phyloP scores from a whole-genome alignment of 176 grass and related monocot species.

The Oryza rufipogon region DNA sequence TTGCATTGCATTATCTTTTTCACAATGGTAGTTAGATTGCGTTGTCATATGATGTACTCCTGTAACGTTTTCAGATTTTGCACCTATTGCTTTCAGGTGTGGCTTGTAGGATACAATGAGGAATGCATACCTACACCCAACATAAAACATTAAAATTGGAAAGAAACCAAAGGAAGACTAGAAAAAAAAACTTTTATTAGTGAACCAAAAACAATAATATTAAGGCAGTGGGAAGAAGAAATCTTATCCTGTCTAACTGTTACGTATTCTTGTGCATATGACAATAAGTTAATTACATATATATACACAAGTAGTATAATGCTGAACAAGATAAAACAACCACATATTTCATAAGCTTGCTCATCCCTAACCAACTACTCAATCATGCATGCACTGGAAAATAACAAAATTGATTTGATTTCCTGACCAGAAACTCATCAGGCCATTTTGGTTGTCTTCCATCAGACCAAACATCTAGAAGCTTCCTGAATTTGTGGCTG shows the following conservation, averaged over 20 bases:
- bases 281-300: neutral
- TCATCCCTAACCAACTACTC: neutral
- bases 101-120: conserved; percentile 5
- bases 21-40: conserved; percentile 33
- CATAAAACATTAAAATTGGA: neutral
- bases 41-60: conserved; percentile 25
- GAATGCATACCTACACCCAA: neutral
- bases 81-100: neutral
- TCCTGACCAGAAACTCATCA: neutral
- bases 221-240: neutral
- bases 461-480: neutral
- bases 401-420: neutral
- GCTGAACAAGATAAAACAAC: neutral
- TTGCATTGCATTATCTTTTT: conserved; percentile 34
- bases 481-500: neutral
- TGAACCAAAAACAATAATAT: neutral
- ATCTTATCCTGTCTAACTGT: neutral
- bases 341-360: neutral
- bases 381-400: neutral
- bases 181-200: neutral
- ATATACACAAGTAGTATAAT: neutral
- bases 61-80: neutral
- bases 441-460: neutral
- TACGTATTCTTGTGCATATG: neutral
- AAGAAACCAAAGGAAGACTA: neutral